Evolutionary conservation across 2,329 filamentous ascomycete species (phyloP).

Genomic region (Fusarium sp.): DNA sequence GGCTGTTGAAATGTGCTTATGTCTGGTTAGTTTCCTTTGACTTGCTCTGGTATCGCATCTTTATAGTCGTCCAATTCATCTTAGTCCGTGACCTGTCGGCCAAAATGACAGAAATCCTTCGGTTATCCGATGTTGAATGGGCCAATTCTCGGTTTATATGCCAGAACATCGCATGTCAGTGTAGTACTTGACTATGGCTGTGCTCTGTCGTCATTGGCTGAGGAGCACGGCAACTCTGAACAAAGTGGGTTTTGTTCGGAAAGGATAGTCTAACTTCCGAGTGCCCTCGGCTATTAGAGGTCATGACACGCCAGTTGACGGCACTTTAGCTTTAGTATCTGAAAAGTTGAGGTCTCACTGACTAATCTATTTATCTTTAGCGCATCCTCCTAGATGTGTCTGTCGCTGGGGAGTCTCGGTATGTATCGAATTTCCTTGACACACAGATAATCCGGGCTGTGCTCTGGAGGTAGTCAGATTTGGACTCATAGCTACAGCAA

Average conservation of each 20-base stretch:
- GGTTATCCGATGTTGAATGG: neutral
- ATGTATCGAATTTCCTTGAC: too few relatives aligned
- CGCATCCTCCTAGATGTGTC: rapidly evolving
- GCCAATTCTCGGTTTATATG: too few relatives aligned
- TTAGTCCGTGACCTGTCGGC: neutral
- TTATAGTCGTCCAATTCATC: neutral
- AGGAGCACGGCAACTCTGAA: neutral
- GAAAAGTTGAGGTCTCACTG: neutral
- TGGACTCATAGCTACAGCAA: too few relatives aligned
- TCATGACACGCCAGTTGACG: neutral
- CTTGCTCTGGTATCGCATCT: neutral
- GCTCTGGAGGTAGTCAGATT: too few relatives aligned
- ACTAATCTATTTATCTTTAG: neutral
- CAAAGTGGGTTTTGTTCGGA: neutral
- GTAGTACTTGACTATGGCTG: neutral
- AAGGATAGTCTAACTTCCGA: constrained; percentile 4
- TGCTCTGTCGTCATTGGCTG: neutral
- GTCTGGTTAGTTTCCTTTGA: neutral
- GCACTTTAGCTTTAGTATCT: neutral
- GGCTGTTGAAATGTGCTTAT: neutral
- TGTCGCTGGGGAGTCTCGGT: too few relatives aligned
- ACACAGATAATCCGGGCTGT: too few relatives aligned
- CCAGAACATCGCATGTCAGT: too few relatives aligned
- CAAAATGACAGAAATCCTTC: neutral
- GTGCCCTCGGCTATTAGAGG: constrained; percentile 3